Evolutionary conservation across 306 rosid genomes (phyloP).

Genomic region (Hylodesmum podocarpum): DNA sequence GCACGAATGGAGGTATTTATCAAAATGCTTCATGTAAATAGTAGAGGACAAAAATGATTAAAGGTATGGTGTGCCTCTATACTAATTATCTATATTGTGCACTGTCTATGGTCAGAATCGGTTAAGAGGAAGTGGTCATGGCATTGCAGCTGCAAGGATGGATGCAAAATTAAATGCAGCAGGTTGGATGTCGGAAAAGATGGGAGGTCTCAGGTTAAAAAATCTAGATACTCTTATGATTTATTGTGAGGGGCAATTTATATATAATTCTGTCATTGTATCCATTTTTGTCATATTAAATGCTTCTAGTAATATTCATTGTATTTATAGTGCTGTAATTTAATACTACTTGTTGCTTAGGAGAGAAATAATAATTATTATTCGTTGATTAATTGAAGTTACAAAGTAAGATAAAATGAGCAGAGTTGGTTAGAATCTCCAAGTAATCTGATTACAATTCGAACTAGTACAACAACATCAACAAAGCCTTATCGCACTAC

Average conservation of each 20-base stretch:
- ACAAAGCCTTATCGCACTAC: no score
- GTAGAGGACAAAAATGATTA: slow-evolving; percentile 11
- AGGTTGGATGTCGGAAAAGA: slow-evolving; percentile 94
- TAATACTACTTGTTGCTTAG: background rate
- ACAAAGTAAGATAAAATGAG: background rate
- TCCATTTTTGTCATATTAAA: slow-evolving; percentile 12
- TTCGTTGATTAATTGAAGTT: background rate
- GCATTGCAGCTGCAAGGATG: slow-evolving; percentile 97
- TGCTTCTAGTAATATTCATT: slow-evolving; percentile 2
- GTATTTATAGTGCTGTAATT: background rate
- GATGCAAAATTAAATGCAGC: slow-evolving; percentile 89
- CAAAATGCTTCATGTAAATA: background rate
- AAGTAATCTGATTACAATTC: background rate
- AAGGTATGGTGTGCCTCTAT: slow-evolving; percentile 9
- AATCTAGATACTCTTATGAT: slow-evolving; percentile 24
- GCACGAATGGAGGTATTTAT: slow-evolving; percentile 92
- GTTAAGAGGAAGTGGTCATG: slow-evolving; percentile 96
- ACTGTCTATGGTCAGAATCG: slow-evolving; percentile 66
- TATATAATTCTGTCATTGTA: slow-evolving; percentile 10
- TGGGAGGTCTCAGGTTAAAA: slow-evolving; percentile 96
- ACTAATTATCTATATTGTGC: slow-evolving; percentile 9
- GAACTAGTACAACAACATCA: background rate
- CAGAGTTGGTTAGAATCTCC: background rate
- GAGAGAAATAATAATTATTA: background rate
- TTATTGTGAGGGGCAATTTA: slow-evolving; percentile 8